Evolutionary conservation across 2,329 filamentous ascomycete genomes (phyloP), one percentile per base, ranked within the genome.

Genomic region (Kalmusia sp.): DNA sequence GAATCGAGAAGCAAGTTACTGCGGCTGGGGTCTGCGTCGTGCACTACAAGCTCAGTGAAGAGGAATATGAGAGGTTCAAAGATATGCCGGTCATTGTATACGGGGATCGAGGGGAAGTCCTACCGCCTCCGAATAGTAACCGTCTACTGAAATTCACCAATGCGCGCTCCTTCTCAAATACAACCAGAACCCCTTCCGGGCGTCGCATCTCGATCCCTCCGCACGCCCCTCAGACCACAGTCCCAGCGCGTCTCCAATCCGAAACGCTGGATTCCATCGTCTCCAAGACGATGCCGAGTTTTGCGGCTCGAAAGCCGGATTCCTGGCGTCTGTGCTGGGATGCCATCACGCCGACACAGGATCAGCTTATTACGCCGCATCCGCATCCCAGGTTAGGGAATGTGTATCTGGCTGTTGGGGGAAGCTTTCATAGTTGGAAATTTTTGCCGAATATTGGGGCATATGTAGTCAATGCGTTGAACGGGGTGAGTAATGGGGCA

Each of bases 361-460:
- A 88, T 64, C 86, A 85, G 61, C 75, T 88, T 48, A 82, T 88
- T 61, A 79, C 80, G 6, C 68, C 58, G 25, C 79, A 82, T 64
- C 80, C 83, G 2, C 77, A 84, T 55, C 69, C 77, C 5, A 71
- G 77, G 8, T 60, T 82, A 64, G 17, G 67, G 67, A 84, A 83
- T 53, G 69, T 89, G 12, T 87, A 82, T 67, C 67, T 89, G 21
- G 86, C 85, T 0, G 83, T 82, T 0, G 85, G 83, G 11, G 86
- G 86, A 1, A 87, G 84, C 11, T 70, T 87, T 57, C 86, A 88
- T 64, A 81, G 82, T 25, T 87, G 82, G 80, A 88, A 88, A 68
- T 87, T 90, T 63, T 73, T 88, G 22, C 85, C 85, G 1, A 82
- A 82, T 21, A 82, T 87, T 57, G 85, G 86, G 3, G 80, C 82